Percentiles rank a stretch among this genome's conserved stretches.
phyloP scores from a whole-genome alignment of 169 alveolate genomes.

The Blepharisma undulans region DNA sequence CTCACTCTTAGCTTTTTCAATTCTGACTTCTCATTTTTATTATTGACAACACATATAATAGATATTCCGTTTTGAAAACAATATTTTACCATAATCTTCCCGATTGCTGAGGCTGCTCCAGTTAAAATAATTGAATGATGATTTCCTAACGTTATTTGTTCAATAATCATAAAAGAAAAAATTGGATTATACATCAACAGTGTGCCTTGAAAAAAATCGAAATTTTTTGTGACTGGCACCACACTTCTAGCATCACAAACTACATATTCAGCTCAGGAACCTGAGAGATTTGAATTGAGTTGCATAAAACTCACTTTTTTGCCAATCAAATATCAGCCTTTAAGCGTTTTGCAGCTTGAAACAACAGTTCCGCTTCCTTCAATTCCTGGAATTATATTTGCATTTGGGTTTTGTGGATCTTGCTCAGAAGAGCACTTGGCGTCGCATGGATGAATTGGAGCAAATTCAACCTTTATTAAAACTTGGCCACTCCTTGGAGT shows the following conservation, averaged over 20 bases:
- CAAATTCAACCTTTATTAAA: slow-evolving; percentile 21
- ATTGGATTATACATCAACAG: neutral
- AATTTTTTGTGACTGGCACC: neutral
- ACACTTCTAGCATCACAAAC: slow-evolving; percentile 19
- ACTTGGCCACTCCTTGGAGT: slow-evolving; percentile 4
- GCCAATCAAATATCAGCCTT: neutral
- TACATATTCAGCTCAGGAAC: slow-evolving; percentile 33
- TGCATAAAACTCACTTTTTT: slow-evolving; percentile 24
- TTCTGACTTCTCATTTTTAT: neutral
- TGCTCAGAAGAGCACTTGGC: neutral
- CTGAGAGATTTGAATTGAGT: neutral
- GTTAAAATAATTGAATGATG: neutral
- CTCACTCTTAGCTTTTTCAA: neutral
- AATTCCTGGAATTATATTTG: slow-evolving; percentile 13
- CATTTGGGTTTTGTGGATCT: slow-evolving; percentile 32
- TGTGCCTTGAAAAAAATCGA: slow-evolving; percentile 6
- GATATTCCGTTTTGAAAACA: neutral
- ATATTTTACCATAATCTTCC: neutral
- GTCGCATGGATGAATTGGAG: slow-evolving; percentile 33
- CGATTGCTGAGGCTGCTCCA: neutral
- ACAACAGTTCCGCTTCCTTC: slow-evolving; percentile 35
- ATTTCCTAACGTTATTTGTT: neutral
- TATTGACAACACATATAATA: slow-evolving; percentile 7
- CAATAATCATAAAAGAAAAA: neutral
- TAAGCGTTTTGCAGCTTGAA: neutral